Base-by-base conservation (phyloP, 2,329 filamentous ascomycete species). In the Boeremia exigua region DNA sequence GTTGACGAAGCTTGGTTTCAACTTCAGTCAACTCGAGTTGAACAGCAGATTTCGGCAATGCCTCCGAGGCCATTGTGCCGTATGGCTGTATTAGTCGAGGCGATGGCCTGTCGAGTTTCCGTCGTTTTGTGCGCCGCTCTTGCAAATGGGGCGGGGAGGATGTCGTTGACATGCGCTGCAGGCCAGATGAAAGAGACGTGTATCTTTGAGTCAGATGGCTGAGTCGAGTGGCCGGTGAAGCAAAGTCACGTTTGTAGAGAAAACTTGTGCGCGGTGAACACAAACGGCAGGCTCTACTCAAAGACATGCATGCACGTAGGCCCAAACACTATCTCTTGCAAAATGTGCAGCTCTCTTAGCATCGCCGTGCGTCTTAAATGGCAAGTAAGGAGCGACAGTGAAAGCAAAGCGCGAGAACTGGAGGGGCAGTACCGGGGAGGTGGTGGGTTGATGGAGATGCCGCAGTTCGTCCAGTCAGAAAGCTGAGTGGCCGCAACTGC, bases 1-100 rank as follows among this genome's bases (percentile, higher is more conserved):
- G 83, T n/a, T 79, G 76, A 58, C 88, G 88, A 34, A 97, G 82
- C 61, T 87, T 88, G 36, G 82, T 78, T 76, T 98, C 94, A 51
- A 86, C 82, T 5, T 84, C 78, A 11, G 85, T 92, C 58, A 97
- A 85, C 37, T 80, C 72, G 29, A 89, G 79, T n/a, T 66, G 71
- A 2, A 61, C 56, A 15, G 34, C 49, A 19, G 65, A 54, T 37
- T 61, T 59, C 12, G 55, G 33, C 25, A 42, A 43, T 17, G 48
- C 27, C 39, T 61, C 17, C 9, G 66, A 61, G 7, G 64, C 55
- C 73, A 75, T 77, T 48, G 62, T 67, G 53, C 61, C 54, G 60
- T 63, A 69, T 1, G 70, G 66, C 17, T 53, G 62, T 37, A 71
- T 67, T 23, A 56, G 58, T 34, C 54, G 63, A 46, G 63, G 64